These are phyloP conservation scores for Fraxinus nigra DNA, from an alignment of 305 asterid species.

Conservation along the genomic window DNA sequence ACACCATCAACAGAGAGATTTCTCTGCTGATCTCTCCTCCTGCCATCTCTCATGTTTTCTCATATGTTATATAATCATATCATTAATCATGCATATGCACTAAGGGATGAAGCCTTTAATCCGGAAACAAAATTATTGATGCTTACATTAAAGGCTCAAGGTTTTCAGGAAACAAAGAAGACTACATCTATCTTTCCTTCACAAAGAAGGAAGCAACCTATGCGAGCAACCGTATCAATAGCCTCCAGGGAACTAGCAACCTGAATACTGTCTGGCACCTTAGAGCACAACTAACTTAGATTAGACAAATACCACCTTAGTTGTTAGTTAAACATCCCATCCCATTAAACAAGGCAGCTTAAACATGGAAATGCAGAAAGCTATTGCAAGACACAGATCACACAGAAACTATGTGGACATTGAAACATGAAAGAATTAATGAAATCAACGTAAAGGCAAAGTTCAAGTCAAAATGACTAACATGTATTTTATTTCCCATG, in stretches of 20 bases:
- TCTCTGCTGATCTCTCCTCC: background rate
- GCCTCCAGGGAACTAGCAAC: background rate
- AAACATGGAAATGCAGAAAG: background rate
- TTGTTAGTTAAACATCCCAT: background rate
- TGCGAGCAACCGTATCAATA: background rate
- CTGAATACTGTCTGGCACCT: background rate
- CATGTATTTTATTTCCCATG: constrained; percentile 27
- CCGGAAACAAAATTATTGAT: background rate
- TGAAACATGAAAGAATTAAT: background rate
- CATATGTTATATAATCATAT: background rate
- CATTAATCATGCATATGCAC: background rate
- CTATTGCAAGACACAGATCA: background rate
- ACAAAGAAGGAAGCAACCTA: background rate
- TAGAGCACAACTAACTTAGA: background rate
- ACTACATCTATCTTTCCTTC: background rate
- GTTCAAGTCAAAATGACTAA: constrained; percentile 31
- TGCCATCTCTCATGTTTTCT: background rate
- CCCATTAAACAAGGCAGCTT: background rate
- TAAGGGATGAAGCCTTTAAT: background rate
- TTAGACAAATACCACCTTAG: background rate
- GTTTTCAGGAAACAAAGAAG: background rate
- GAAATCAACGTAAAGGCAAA: constrained; percentile 16
- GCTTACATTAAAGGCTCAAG: background rate
- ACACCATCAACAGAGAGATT: background rate
- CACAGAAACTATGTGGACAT: background rate